A percentile compares a stretch with the other conserved stretches of the same genome.
Evolutionary conservation across 345 rosid genomes (phyloP).

Genomic region (Citrus cavaleriei): DNA sequence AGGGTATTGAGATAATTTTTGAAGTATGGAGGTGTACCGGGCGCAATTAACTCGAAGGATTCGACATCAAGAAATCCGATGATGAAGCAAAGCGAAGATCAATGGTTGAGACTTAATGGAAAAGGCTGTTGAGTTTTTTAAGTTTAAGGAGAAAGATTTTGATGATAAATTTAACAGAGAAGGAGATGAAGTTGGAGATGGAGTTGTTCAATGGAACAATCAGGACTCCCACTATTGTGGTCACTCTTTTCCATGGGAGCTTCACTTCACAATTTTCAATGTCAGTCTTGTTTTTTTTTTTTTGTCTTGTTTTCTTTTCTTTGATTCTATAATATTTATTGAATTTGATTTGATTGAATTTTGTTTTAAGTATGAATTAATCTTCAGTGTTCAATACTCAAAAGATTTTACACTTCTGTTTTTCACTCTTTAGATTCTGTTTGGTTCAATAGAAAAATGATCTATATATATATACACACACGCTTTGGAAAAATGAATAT

Average conservation of each 20-base stretch:
- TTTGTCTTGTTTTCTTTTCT: not conserved
- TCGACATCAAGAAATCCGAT: slow-evolving; percentile 16
- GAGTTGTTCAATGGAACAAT: slow-evolving; percentile 50
- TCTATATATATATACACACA: no score
- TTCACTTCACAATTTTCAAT: slow-evolving; percentile 42
- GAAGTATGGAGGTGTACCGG: no score
- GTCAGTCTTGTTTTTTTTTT: slow-evolving; percentile 28
- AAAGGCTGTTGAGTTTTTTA: slow-evolving; percentile 31
- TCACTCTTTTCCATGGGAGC: slow-evolving; percentile 46
- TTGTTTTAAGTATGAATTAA: not conserved
- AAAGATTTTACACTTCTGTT: no score
- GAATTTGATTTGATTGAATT: not conserved
- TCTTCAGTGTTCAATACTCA: not conserved
- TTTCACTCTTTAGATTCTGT: no score
- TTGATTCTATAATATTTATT: not conserved
- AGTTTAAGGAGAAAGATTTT: slow-evolving; percentile 24
- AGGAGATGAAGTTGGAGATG: slow-evolving; percentile 40
- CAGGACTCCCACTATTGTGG: slow-evolving; percentile 51
- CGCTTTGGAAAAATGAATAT: no score
- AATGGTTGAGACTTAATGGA: slow-evolving; percentile 56
- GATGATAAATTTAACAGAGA: slow-evolving; percentile 37
- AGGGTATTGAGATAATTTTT: no score
- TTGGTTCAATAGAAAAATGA: no score
- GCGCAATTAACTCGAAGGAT: slow-evolving; percentile 41
- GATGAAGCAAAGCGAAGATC: slow-evolving; percentile 15